phyloP scores from a whole-genome alignment of 768 basidiomycete species.

The Xerocomus spinulosus region DNA sequence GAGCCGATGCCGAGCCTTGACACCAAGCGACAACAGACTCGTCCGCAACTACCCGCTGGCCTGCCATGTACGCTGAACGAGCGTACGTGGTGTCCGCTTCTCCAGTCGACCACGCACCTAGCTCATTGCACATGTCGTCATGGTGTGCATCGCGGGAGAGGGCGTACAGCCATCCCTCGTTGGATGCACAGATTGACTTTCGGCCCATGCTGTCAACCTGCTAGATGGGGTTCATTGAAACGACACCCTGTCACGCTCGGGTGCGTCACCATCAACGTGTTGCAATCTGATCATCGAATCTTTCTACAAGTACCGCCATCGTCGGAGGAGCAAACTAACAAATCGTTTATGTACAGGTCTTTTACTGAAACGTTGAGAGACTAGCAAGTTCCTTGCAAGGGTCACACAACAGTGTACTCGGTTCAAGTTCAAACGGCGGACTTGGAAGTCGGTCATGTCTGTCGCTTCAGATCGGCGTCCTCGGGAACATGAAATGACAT shows the following conservation, averaged over 20 bases:
- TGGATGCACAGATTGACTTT: neutral
- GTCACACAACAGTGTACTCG: too few species aligned
- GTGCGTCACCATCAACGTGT: neutral
- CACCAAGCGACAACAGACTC: neutral
- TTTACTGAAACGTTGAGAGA: too few species aligned
- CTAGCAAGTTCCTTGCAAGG: too few species aligned
- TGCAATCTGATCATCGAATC: neutral
- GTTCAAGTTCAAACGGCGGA: too few species aligned
- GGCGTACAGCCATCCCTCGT: neutral
- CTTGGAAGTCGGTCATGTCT: too few species aligned
- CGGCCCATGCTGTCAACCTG: neutral
- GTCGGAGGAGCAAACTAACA: neutral
- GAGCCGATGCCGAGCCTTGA: neutral
- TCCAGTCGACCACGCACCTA: neutral
- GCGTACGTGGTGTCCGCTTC: neutral
- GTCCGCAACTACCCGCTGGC: neutral
- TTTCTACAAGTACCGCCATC: neutral
- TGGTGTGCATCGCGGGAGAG: neutral
- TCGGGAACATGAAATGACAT: too few species aligned
- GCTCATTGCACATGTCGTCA: conserved; percentile 5
- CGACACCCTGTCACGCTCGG: neutral
- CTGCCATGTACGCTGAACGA: neutral
- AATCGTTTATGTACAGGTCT: neutral
- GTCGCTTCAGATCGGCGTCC: too few species aligned
- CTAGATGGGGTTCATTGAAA: neutral